Conservation (phyloP, 805 yeast genomes). For the Zygoascus biomembranicola region DNA sequence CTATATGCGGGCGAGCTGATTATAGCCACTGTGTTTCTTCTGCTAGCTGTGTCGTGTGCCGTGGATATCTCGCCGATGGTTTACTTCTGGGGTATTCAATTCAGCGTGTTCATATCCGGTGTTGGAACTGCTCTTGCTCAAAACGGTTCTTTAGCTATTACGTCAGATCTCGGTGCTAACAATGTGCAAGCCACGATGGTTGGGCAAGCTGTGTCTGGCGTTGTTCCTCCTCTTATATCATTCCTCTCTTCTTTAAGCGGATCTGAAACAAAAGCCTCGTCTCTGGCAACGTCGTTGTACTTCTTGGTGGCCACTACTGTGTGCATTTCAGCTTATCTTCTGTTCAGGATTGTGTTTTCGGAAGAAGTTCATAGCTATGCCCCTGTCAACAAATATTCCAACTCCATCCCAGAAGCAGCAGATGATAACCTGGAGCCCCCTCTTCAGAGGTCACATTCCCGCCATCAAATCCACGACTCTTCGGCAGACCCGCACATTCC, state of each 20-base stretch:
- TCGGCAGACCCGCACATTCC: constrained; percentile 40
- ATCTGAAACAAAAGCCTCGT: constrained; percentile 4
- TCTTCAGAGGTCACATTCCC: constrained; percentile 8
- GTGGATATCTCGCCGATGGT: constrained; percentile 15
- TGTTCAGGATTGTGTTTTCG: constrained; percentile 25
- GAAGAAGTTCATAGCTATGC: neutral
- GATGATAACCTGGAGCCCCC: neutral
- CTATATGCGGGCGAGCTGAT: constrained; percentile 52
- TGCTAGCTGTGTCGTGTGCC: constrained; percentile 44
- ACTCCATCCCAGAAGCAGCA: neutral
- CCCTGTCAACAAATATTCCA: neutral
- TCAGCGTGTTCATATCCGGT: constrained; percentile 55
- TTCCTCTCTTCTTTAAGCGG: constrained; percentile 42
- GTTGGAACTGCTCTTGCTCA: constrained; percentile 77
- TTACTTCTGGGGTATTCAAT: constrained; percentile 46
- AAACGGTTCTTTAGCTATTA: constrained; percentile 84
- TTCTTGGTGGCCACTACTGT: constrained; percentile 46
- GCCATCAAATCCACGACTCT: constrained; percentile 32
- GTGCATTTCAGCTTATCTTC: constrained; percentile 34
- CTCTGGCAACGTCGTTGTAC: constrained; percentile 27
- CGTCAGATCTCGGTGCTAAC: constrained; percentile 62
- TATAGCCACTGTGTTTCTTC: constrained; percentile 49
- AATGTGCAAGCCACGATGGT: constrained; percentile 88
- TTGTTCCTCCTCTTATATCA: constrained; percentile 70
- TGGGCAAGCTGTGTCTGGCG: constrained; percentile 94